phyloP scores from a whole-genome alignment of 2,329 filamentous ascomycete genomes.

The Incumbomyces lentus region DNA sequence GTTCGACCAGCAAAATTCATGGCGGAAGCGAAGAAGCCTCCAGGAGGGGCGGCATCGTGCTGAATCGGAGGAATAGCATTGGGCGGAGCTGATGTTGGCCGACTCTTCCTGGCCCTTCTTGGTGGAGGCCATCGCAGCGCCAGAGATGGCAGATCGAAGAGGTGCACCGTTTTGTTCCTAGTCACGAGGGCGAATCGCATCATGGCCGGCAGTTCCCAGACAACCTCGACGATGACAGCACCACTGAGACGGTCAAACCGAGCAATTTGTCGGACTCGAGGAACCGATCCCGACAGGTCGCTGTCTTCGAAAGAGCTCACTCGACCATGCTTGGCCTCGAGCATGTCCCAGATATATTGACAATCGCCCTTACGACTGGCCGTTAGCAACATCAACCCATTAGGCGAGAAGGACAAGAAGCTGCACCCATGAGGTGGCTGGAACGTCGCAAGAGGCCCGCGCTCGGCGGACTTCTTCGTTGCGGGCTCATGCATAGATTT shows the following conservation, averaged over 20 bases:
- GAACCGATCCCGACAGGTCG: slow-evolving; percentile 10
- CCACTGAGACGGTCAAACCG: slow-evolving; percentile 87
- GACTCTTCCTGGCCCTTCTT: slow-evolving; percentile 30
- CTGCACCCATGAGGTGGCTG: slow-evolving; percentile 40
- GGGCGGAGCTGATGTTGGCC: slow-evolving; percentile 25
- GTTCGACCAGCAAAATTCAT: slow-evolving; percentile 55
- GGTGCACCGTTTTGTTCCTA: slow-evolving; percentile 87
- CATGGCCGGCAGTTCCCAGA: slow-evolving; percentile 72
- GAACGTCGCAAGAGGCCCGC: slow-evolving; percentile 34
- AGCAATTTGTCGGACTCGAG: slow-evolving; percentile 66
- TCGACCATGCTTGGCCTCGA: slow-evolving; percentile 37
- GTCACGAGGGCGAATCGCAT: slow-evolving; percentile 83
- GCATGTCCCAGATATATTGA: slow-evolving; percentile 41
- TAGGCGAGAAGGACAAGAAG: slow-evolving; percentile 39
- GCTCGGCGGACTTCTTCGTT: slow-evolving; percentile 21
- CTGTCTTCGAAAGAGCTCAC: slow-evolving; percentile 2
- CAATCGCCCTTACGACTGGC: slow-evolving; percentile 40
- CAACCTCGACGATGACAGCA: slow-evolving; percentile 79
- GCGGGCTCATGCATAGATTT: slow-evolving; percentile 30
- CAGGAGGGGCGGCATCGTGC: slow-evolving; percentile 33
- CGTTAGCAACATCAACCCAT: slow-evolving; percentile 37
- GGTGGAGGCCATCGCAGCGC: slow-evolving; percentile 81
- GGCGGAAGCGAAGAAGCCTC: slow-evolving; percentile 56
- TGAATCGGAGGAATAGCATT: slow-evolving; percentile 21
- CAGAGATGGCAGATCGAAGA: slow-evolving; percentile 73